Evolutionary conservation across 2,329 filamentous ascomycete genomes (phyloP).

Genomic region (Drechslerella stenobrocha): DNA sequence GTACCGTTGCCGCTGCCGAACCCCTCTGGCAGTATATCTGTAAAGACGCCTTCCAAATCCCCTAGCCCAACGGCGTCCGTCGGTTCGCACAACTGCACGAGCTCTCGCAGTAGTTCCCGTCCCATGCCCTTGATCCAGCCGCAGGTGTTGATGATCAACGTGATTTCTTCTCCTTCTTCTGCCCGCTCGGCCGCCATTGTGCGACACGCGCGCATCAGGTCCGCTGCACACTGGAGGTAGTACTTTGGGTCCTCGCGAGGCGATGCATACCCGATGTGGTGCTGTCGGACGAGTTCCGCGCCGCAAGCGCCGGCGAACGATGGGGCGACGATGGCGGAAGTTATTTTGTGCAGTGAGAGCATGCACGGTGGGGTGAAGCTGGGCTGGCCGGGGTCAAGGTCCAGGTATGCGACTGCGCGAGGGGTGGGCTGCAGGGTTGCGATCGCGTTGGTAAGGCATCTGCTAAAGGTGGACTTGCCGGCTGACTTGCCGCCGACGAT

Average conservation of each 20-base stretch:
- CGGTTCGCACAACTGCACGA: slow-evolving; percentile 63
- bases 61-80: slow-evolving; percentile 62
- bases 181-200: not conserved
- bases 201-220: slow-evolving; percentile 66
- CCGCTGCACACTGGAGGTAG: slow-evolving; percentile 66
- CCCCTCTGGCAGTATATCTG: slow-evolving; percentile 22
- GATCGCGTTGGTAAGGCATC: slow-evolving; percentile 44
- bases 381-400: slow-evolving; percentile 76
- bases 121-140: slow-evolving; percentile 74
- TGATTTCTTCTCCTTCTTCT: slow-evolving; percentile 47
- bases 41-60: slow-evolving; percentile 36
- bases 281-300: slow-evolving; percentile 61
- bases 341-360: slow-evolving; percentile 68
- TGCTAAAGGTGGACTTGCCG: slow-evolving; percentile 51
- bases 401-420: slow-evolving; percentile 64
- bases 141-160: slow-evolving; percentile 67
- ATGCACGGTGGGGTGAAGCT: slow-evolving; percentile 73
- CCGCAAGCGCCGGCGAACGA: slow-evolving; percentile 66
- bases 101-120: slow-evolving; percentile 65
- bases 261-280: slow-evolving; percentile 68
- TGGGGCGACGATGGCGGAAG: slow-evolving; percentile 66
- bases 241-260: slow-evolving; percentile 69
- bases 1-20: slow-evolving; percentile 16
- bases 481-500: slow-evolving; percentile 51
- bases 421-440: slow-evolving; percentile 52